phyloP scores from a whole-genome alignment of 2,329 filamentous ascomycete genomes.

The Penicillium sp. region DNA sequence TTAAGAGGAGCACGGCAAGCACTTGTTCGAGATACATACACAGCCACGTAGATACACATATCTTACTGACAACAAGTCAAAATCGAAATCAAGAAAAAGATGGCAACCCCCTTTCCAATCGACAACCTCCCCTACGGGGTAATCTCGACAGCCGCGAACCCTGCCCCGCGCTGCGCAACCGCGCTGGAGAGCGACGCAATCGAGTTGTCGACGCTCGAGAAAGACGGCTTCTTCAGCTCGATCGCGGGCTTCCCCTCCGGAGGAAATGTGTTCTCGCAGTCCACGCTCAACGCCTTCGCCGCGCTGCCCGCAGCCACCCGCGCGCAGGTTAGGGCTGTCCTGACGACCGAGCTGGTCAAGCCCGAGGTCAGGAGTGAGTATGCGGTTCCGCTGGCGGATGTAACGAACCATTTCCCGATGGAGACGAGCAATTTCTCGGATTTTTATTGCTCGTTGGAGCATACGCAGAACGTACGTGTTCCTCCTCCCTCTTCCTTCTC shows the following conservation, averaged over 20 bases:
- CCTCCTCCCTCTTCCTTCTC: background rate
- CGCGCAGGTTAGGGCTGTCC: slow-evolving; percentile 9
- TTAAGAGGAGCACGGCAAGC: background rate
- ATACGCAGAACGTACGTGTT: slow-evolving; percentile 20
- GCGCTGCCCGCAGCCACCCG: slow-evolving; percentile 16
- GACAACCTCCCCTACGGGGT: slow-evolving; percentile 27
- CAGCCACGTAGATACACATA: too few relatives aligned
- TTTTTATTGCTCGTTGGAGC: slow-evolving; percentile 26
- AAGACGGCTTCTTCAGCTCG: slow-evolving; percentile 16
- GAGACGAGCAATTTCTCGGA: slow-evolving; percentile 24
- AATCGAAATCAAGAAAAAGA: background rate
- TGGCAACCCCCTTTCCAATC: slow-evolving; percentile 22
- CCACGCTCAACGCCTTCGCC: slow-evolving; percentile 21
- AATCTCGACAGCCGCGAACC: slow-evolving; percentile 17
- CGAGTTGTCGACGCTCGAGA: slow-evolving; percentile 20
- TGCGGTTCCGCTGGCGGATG: slow-evolving; percentile 12
- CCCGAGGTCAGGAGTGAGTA: slow-evolving; percentile 8
- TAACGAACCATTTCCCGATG: slow-evolving; percentile 24
- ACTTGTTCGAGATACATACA: too few relatives aligned
- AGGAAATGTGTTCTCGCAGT: slow-evolving; percentile 12
- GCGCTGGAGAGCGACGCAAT: slow-evolving; percentile 17
- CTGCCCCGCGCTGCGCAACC: slow-evolving; percentile 21
- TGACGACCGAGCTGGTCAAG: slow-evolving; percentile 10
- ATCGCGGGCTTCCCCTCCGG: slow-evolving; percentile 13
- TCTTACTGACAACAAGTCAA: background rate